Evolutionary conservation across 768 basidiomycete species (phyloP), one percentile per base, ranked within the genome.

Genomic region (Trametes maxima): DNA sequence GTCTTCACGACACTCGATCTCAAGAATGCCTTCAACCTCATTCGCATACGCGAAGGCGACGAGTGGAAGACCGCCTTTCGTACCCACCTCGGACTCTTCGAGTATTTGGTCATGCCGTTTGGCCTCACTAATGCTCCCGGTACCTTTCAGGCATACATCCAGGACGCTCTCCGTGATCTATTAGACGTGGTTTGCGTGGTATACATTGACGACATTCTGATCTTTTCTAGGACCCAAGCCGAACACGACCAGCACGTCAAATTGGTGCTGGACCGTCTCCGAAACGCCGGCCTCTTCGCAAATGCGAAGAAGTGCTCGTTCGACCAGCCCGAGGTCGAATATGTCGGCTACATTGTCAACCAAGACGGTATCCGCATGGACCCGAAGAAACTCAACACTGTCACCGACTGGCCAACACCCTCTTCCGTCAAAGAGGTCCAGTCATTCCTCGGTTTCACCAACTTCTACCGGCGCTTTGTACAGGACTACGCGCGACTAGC

Each of bases 21-120:
- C 5, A 62, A 69, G 7, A 70, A 71, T 46, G 78, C 75, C 0
- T 82, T 74, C 64, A 76, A 81, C 63, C 76, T 78, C n/a, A 66
- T 82, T 21, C 65, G 76, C 5, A 76, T 80, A 22, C 58, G 60
- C n/a, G 63, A 69, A 12, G 74, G 75, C 0, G 68, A 77, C 58
- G 73, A 76, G 54, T 74, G 73, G 71, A 79, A 78, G 57, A 79
- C 76, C 1, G 75, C 75, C 0, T 80, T 81, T 68, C 59, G 67
- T 11, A 75, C 71, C 7, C 69, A 69, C 51, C 75, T 74, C 59
- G 75, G 78, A 13, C 69, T 66, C 16, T 79, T 69, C 62, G 73
- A 78, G 60, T 72, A 61, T 40, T 45, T 60, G 0, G 74, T 78
- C 28, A 76, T 78, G 73, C 73, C 73, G 3, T 70, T 73, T 39